A percentile compares a stretch with the other conserved stretches of the same genome.
phyloP scores from a whole-genome alignment of 805 yeast genomes.

The Hemisphaericaspora nanyangensis region DNA sequence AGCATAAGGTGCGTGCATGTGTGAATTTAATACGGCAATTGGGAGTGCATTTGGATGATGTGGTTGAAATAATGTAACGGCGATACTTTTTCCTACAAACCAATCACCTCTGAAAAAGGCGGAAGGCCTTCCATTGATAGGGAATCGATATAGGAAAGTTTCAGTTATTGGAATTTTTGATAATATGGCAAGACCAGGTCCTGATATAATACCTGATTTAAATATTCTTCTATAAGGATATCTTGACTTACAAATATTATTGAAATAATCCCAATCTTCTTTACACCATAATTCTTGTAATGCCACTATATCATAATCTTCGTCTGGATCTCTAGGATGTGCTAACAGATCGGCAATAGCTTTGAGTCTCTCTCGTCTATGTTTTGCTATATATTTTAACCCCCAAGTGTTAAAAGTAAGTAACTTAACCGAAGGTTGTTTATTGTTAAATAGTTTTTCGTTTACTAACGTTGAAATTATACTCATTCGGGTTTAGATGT shows the following conservation, averaged over 20 bases:
- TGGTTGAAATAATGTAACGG: slow-evolving; percentile 63
- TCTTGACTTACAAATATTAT: slow-evolving; percentile 34
- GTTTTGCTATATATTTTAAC: slow-evolving; percentile 74
- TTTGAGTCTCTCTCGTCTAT: slow-evolving; percentile 55
- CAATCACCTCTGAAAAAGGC: slow-evolving; percentile 96
- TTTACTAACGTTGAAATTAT: background rate
- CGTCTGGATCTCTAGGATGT: slow-evolving; percentile 18
- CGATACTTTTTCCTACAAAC: slow-evolving; percentile 90
- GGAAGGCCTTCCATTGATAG: slow-evolving; percentile 89
- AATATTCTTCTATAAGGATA: slow-evolving; percentile 70
- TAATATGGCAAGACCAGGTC: slow-evolving; percentile 87
- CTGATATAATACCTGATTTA: slow-evolving; percentile 80
- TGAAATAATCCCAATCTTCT: slow-evolving; percentile 73
- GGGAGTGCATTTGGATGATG: slow-evolving; percentile 44
- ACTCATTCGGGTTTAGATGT: slow-evolving; percentile 11
- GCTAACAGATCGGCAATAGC: slow-evolving; percentile 73
- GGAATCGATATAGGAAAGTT: slow-evolving; percentile 78
- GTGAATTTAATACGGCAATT: slow-evolving; percentile 82
- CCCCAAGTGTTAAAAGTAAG: slow-evolving; percentile 89
- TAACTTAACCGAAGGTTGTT: slow-evolving; percentile 34
- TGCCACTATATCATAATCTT: slow-evolving; percentile 76
- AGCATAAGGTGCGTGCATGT: slow-evolving; percentile 94
- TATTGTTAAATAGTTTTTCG: slow-evolving; percentile 9
- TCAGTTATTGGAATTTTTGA: slow-evolving; percentile 80
- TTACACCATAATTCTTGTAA: slow-evolving; percentile 94